phyloP scores from a whole-genome alignment of 148 eudicot species.

The Chenopodium formosanum region DNA sequence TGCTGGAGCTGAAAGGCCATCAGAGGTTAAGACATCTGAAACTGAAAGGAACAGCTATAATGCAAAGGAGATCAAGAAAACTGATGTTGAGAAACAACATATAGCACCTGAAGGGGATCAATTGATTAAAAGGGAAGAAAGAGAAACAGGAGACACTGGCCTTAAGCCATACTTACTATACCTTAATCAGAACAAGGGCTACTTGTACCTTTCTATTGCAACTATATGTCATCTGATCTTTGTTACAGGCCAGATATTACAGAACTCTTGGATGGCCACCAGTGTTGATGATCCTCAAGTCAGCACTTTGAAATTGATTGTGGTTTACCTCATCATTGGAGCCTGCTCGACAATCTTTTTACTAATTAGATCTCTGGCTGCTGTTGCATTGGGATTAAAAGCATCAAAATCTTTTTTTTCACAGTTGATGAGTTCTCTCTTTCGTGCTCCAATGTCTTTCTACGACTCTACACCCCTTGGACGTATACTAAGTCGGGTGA shows the following conservation, averaged over 20 bases:
- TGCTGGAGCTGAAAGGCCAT: conserved; percentile 61
- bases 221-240: conserved; percentile 51
- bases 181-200: conserved; percentile 69
- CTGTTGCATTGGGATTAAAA: conserved; percentile 59
- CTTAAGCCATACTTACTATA: conserved; percentile 72
- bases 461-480: conserved; percentile 97
- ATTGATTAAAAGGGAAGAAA: conserved; percentile 79
- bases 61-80: conserved; percentile 47
- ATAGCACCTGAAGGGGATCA: conserved; percentile 46
- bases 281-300: conserved; percentile 67
- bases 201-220: conserved; percentile 48
- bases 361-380: conserved; percentile 46
- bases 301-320: conserved; percentile 56
- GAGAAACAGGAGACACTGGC: conserved; percentile 85
- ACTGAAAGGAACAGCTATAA: conserved; percentile 31
- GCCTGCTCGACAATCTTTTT: conserved; percentile 42
- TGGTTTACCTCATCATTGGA: conserved; percentile 73
- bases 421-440: conserved; percentile 67
- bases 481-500: conserved; percentile 83
- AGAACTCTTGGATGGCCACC: conserved; percentile 93
- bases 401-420: conserved; percentile 73
- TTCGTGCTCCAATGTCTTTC: conserved; percentile 93
- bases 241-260: conserved; percentile 54
- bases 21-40: conserved; percentile 37
- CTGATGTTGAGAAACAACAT: conserved; percentile 31